phyloP scores from a whole-genome alignment of 2,329 filamentous ascomycete species.

The Herpotrichia juniperi region DNA sequence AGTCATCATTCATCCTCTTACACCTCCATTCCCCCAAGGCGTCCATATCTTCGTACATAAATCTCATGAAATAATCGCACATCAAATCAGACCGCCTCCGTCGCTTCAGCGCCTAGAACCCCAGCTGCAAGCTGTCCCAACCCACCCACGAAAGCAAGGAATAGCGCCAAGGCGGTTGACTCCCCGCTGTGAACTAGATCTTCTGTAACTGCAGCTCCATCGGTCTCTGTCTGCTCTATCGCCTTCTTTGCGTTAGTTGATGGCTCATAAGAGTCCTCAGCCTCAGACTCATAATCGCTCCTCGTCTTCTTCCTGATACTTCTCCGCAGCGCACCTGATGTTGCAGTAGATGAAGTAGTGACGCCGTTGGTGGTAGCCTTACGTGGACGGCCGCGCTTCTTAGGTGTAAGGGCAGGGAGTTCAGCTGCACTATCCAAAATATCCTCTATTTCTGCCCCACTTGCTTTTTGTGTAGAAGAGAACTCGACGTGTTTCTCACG shows the following conservation, averaged over 20 bases:
- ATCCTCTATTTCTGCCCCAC: background rate
- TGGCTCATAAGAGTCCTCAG: slow-evolving; percentile 36
- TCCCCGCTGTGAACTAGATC: slow-evolving; percentile 41
- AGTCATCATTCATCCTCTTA: background rate
- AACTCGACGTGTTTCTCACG: slow-evolving; percentile 38
- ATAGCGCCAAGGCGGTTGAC: slow-evolving; percentile 42
- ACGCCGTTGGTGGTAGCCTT: slow-evolving; percentile 25
- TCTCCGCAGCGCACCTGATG: slow-evolving; percentile 20
- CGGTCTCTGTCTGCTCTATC: slow-evolving; percentile 33
- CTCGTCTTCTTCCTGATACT: slow-evolving; percentile 24
- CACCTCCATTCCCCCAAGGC: background rate
- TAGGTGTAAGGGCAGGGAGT: slow-evolving; percentile 23
- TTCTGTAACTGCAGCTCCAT: slow-evolving; percentile 30
- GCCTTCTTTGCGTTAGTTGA: slow-evolving; percentile 23
- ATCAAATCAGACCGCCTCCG: slow-evolving; percentile 2
- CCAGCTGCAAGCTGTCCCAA: slow-evolving; percentile 40
- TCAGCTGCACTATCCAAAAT: slow-evolving; percentile 11
- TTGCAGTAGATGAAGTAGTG: slow-evolving; percentile 11
- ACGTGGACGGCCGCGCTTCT: slow-evolving; percentile 35
- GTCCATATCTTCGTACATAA: background rate
- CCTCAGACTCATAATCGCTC: slow-evolving; percentile 27
- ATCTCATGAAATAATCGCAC: background rate
- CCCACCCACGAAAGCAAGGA: slow-evolving; percentile 41
- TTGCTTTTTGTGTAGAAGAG: no score
- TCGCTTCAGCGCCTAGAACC: slow-evolving; percentile 44